Base-by-base conservation (phyloP, 176 grass and related monocot species). In the Calamus simplicifolius region DNA sequence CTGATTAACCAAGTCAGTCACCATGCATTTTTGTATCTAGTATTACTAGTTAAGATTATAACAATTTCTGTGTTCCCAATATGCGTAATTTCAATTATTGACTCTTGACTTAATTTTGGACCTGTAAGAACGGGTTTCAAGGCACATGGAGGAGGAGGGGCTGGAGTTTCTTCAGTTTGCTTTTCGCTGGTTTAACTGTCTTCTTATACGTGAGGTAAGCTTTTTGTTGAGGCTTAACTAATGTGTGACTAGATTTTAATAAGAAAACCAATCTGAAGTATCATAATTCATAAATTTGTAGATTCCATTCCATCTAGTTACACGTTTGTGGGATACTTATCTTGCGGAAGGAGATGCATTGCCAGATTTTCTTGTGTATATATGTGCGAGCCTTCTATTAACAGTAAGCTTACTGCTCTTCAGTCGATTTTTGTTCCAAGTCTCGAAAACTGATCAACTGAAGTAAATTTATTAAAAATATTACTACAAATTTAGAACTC, bases 161-260 rank as follows among this genome's bases (percentile, higher is more conserved):
- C 74, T 92, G 27, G 93, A 98, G 56, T 98, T 98, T 72, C 93
- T 98, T 75, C 93, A 98, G 71, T 98, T 92, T 80, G 84, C 87
- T 57, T 98, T 98, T 69, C 84, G 93, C 29, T 98, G 93, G 87
- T 98, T 98, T 56, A 98, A 98, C 38, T 98, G 87, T 74, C 87
- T 98, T 62, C 18, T 98, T 75, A 92, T 98, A 75, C 87, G 93
- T 13, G 93, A 98, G 87, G 93, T 98, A 15, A 5, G 4, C 18
- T 23, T 43, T 43, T 43, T 3, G 35, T 2, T 18, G 17, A 21
- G 56, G 61, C 15, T 19, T 27, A 43, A 43, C 35, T 8, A 43
- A 43, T 43, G 6, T 43, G 3, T 43, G 35, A 3, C 12, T 13
- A 2, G 35, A 43, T 43, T 43, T 12, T 43, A 43, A 43, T 43